These are phyloP conservation scores for Neonectria ditissima DNA, from an alignment of 2,329 filamentous ascomycete genomes.

Conservation along the genomic window DNA sequence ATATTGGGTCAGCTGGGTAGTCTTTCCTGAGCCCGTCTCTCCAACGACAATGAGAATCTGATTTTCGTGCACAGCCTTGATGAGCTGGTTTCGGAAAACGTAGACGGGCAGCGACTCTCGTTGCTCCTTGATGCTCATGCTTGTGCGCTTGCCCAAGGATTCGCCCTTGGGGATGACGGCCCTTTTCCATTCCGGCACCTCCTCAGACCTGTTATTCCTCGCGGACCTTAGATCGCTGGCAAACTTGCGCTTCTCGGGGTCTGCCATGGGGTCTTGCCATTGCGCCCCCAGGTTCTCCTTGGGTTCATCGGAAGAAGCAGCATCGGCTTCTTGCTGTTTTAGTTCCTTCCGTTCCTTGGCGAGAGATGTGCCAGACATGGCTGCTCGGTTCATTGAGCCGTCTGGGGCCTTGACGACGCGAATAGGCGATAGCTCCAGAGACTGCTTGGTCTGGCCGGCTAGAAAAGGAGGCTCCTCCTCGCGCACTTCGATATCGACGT, in stretches of 20 bases:
- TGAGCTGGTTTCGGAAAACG: conserved; percentile 86
- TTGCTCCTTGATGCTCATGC: conserved; percentile 94
- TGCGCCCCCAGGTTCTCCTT: conserved; percentile 88
- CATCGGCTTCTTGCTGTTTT: conserved; percentile 88
- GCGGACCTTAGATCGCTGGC: conserved; percentile 84
- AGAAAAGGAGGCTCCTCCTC: conserved; percentile 98
- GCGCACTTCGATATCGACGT: conserved; percentile 95
- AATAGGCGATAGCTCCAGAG: conserved; percentile 93
- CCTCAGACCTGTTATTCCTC: conserved; percentile 71
- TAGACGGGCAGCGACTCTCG: conserved; percentile 89
- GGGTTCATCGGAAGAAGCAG: conserved; percentile 76
- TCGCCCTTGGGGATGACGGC: conserved; percentile 83
- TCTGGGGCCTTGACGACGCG: conserved; percentile 97
- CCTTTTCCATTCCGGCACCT: conserved; percentile 92
- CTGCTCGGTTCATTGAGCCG: conserved; percentile 96
- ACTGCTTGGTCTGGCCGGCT: conserved; percentile 95
- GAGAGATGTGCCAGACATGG: conserved; percentile 90
- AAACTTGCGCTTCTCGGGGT: conserved; percentile 86
- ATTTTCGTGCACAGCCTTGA: conserved; percentile 87
- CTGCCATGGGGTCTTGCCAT: conserved; percentile 97
- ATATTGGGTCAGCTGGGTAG: conserved; percentile 95
- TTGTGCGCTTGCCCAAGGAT: conserved; percentile 86
- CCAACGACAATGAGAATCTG: conserved; percentile 96
- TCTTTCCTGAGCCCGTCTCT: conserved; percentile 97
- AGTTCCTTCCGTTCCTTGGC: conserved; percentile 92